Evolutionary conservation across 2,329 filamentous ascomycete species (phyloP).

Genomic region (Aspergillus sojae): DNA sequence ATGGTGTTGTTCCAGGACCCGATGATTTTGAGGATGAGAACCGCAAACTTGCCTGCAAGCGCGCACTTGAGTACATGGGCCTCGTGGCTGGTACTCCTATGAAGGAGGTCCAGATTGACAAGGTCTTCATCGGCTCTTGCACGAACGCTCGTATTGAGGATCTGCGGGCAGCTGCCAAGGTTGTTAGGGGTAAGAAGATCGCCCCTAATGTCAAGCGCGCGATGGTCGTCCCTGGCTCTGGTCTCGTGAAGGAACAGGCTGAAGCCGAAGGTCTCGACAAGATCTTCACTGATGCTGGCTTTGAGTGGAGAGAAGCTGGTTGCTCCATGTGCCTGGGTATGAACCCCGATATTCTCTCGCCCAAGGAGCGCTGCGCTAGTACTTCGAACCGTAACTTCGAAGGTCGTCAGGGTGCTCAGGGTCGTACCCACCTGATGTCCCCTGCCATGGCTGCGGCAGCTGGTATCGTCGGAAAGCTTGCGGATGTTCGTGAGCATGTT

Average conservation of each 20-base stretch:
- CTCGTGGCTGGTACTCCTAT: conserved; percentile 82
- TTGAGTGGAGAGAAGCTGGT: conserved; percentile 97
- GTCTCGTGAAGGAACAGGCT: conserved; percentile 88
- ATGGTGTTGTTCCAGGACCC: conserved; percentile 83
- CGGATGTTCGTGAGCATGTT: conserved; percentile 83
- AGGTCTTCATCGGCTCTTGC: conserved; percentile 97
- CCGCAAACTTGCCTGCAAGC: conserved; percentile 77
- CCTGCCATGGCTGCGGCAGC: conserved; percentile 95
- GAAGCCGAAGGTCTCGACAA: conserved; percentile 91
- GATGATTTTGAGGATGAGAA: conserved; percentile 78
- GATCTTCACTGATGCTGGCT: conserved; percentile 88
- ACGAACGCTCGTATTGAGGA: conserved; percentile 98
- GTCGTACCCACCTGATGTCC: conserved; percentile 93
- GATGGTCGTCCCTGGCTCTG: conserved; percentile 95
- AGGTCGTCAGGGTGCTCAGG: conserved; percentile 87
- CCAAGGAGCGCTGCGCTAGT: conserved; percentile 89
- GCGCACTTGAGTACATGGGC: conserved; percentile 96
- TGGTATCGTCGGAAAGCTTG: conserved; percentile 84
- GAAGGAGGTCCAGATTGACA: conserved; percentile 90
- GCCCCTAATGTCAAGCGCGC: conserved; percentile 88
- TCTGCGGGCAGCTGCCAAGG: conserved; percentile 79
- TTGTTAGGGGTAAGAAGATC: conserved; percentile 85
- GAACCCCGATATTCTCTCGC: conserved; percentile 96
- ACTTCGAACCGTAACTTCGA: conserved; percentile 98
- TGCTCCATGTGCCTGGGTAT: conserved; percentile 99